Conservation (phyloP, 2,329 filamentous ascomycete genomes). For the Stachybotrys echinatus region DNA sequence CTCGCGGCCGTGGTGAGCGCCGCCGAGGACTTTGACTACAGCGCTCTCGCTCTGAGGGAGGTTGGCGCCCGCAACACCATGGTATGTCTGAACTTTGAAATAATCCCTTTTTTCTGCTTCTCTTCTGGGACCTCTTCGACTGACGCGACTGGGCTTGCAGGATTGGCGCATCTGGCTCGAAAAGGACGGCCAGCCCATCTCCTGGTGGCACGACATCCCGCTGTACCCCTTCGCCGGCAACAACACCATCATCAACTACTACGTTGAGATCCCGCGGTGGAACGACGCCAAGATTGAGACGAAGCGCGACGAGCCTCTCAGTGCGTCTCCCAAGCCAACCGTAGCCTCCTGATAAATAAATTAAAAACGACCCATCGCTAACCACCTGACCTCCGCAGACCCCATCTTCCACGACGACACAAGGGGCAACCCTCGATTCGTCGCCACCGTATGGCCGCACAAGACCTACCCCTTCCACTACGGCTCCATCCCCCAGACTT, state of each 20-base stretch:
- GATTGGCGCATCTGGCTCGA: slow-evolving; percentile 36
- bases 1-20: slow-evolving; percentile 7
- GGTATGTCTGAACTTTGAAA: too few relatives aligned
- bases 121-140: too few relatives aligned
- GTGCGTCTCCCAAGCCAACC: slow-evolving; percentile 19
- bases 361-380: neutral
- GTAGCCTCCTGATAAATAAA: too few relatives aligned
- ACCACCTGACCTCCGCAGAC: slow-evolving; percentile 15
- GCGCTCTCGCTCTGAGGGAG: slow-evolving; percentile 23
- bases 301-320: slow-evolving; percentile 31
- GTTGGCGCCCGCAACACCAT: slow-evolving; percentile 32
- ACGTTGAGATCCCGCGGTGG: slow-evolving; percentile 37
- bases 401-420: slow-evolving; percentile 37
- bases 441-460: slow-evolving; percentile 37
- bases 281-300: slow-evolving; percentile 34
- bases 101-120: too few relatives aligned
- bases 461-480: slow-evolving; percentile 37
- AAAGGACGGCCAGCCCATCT: slow-evolving; percentile 31
- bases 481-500: slow-evolving; percentile 38
- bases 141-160: too few relatives aligned
- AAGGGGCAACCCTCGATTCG: slow-evolving; percentile 28
- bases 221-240: slow-evolving; percentile 28
- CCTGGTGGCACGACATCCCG: slow-evolving; percentile 36
- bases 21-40: slow-evolving; percentile 16
- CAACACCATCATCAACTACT: slow-evolving; percentile 29